A percentile compares a stretch with the other conserved stretches of the same genome.
phyloP scores from a whole-genome alignment of 495 filamentous ascomycete species.

The Acidiella bohemica region DNA sequence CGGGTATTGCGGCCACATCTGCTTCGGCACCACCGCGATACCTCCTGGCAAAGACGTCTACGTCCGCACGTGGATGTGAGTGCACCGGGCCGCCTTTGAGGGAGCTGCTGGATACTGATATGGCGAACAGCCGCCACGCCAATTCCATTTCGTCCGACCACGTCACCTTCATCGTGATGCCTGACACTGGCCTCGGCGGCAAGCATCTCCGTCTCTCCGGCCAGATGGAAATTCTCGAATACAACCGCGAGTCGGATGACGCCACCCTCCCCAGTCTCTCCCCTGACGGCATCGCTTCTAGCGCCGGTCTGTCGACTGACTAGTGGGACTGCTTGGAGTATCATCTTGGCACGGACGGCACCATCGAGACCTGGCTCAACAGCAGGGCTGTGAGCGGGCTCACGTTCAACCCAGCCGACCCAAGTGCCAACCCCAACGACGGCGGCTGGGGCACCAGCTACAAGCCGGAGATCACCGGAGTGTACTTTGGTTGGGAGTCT shows the following conservation, averaged over 20 bases:
- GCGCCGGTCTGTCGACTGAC: conserved; percentile 34
- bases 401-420: conserved; percentile 30
- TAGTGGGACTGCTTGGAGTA: conserved; percentile 46
- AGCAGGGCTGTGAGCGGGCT: conserved; percentile 36
- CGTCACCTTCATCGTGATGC: conserved; percentile 49
- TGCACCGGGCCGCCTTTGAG: too few relatives aligned
- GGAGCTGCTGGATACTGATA: too few relatives aligned
- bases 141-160: conserved; percentile 35
- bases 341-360: conserved; percentile 41
- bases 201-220: conserved; percentile 48
- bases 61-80: conserved; percentile 41
- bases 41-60: conserved; percentile 41
- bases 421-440: conserved; percentile 37
- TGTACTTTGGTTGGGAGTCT: conserved; percentile 49
- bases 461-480: conserved; percentile 37
- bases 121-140: conserved; percentile 19
- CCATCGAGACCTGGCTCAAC: conserved; percentile 45
- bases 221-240: conserved; percentile 44
- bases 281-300: conserved; percentile 40
- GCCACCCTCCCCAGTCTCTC: conserved; percentile 47
- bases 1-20: conserved; percentile 47
- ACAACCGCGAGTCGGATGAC: conserved; percentile 47
- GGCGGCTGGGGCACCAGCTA: conserved; percentile 36
- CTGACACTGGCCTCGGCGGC: conserved; percentile 40
- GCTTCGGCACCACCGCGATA: conserved; percentile 42